phyloP scores from a whole-genome alignment of 2,329 filamentous ascomycete species.

The Hirsutella minnesotensis region DNA sequence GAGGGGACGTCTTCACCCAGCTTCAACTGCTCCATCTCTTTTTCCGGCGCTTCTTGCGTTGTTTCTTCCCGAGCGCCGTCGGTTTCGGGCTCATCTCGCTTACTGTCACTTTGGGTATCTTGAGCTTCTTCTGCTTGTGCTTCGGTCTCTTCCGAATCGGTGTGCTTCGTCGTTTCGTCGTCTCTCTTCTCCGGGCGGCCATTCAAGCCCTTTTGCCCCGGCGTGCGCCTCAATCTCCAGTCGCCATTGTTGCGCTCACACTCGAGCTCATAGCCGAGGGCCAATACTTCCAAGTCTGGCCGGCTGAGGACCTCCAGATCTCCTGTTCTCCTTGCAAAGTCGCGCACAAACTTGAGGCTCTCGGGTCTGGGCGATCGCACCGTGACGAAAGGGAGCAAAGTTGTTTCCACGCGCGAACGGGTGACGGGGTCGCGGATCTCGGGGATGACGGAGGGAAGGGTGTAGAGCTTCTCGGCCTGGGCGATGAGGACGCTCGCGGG shows the following conservation, averaged over 20 bases:
- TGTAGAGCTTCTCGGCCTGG: slow-evolving; percentile 67
- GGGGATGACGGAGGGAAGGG: slow-evolving; percentile 71
- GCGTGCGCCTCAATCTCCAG: slow-evolving; percentile 68
- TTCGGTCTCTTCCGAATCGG: background rate
- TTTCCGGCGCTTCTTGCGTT: background rate
- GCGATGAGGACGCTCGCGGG: slow-evolving; percentile 69
- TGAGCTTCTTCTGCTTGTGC: background rate
- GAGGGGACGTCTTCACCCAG: slow-evolving; percentile 5
- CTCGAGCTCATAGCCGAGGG: slow-evolving; percentile 88
- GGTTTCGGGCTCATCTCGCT: background rate
- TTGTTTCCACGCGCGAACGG: slow-evolving; percentile 68
- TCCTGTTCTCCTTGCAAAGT: slow-evolving; percentile 81
- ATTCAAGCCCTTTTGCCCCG: slow-evolving; percentile 69
- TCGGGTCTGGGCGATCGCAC: slow-evolving; percentile 61
- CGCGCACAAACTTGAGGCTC: slow-evolving; percentile 67
- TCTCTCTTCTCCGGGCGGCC: slow-evolving; percentile 32
- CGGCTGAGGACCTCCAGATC: slow-evolving; percentile 79
- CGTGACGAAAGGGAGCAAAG: slow-evolving; percentile 74
- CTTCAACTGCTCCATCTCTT: slow-evolving; percentile 12
- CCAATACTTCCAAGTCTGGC: slow-evolving; percentile 81
- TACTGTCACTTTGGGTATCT: background rate
- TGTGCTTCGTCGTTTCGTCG: background rate
- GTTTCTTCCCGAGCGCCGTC: background rate
- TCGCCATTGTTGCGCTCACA: slow-evolving; percentile 82
- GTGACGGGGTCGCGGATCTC: slow-evolving; percentile 85